Conservation (phyloP, 2,329 filamentous ascomycete genomes). For the Pseudopyricularia javanii region DNA sequence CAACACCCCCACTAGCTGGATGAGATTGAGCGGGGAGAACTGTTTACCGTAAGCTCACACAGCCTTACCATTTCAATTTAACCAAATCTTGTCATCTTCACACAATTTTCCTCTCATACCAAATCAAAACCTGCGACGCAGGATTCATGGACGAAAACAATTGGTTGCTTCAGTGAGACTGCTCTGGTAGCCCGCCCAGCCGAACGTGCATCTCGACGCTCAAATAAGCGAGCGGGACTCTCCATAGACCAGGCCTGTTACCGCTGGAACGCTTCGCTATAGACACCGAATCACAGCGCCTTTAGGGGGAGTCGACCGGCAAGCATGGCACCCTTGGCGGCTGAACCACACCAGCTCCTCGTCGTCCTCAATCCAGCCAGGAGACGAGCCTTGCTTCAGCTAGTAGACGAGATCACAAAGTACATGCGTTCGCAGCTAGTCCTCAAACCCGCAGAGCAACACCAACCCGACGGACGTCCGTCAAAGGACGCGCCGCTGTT, state of each 20-base stretch:
- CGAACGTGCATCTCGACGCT: too few species aligned
- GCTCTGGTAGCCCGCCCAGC: too few species aligned
- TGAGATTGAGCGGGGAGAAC: too few species aligned
- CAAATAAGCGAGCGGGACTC: too few species aligned
- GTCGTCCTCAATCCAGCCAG: slow-evolving; percentile 39
- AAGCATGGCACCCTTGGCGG: slow-evolving; percentile 39
- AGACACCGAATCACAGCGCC: not conserved
- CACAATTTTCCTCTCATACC: too few species aligned
- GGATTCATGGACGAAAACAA: too few species aligned
- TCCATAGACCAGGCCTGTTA: not conserved
- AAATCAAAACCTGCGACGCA: too few species aligned
- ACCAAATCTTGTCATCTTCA: too few species aligned
- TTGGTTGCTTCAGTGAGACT: too few species aligned
- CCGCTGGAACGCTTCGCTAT: not conserved
- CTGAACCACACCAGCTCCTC: slow-evolving; percentile 41
- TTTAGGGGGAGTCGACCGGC: not conserved
- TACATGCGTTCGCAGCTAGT: slow-evolving; percentile 41
- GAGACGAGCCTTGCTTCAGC: slow-evolving; percentile 35
- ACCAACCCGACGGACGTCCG: not conserved
- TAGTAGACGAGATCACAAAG: slow-evolving; percentile 37
- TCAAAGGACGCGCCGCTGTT: slow-evolving; percentile 10
- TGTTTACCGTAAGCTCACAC: too few species aligned
- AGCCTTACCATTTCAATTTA: too few species aligned
- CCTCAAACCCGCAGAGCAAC: slow-evolving; percentile 13
- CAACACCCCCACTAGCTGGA: too few species aligned